These are phyloP conservation scores for Triticum monococcum DNA, from an alignment of 176 grass and related monocot species.

Conservation along the genomic window DNA sequence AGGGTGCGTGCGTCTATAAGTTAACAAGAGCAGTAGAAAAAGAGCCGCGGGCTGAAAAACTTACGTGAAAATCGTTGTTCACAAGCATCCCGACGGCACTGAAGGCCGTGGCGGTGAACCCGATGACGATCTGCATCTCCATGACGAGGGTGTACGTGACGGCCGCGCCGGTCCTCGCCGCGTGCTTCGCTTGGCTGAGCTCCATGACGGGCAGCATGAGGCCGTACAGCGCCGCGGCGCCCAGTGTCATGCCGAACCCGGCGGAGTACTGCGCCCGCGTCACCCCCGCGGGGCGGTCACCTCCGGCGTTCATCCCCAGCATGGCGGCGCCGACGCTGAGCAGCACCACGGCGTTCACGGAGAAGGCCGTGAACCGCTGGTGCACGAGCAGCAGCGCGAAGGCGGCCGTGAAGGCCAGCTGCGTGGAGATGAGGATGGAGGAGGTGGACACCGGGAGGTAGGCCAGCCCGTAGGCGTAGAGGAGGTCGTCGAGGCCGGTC, in stretches of 20 bases:
- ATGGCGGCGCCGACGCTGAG: constrained; percentile 59
- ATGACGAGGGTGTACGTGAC: constrained; percentile 66
- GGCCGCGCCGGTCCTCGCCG: constrained; percentile 9
- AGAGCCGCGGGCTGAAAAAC: not conserved
- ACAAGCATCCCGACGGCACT: constrained; percentile 62
- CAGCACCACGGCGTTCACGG: constrained; percentile 73
- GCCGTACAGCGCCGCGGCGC: constrained; percentile 57
- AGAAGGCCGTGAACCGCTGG: constrained; percentile 71
- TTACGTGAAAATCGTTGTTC: constrained; percentile 74
- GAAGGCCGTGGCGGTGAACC: constrained; percentile 56
- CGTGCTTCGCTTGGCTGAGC: constrained; percentile 62
- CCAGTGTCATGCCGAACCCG: constrained; percentile 71
- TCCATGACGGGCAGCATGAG: constrained; percentile 66
- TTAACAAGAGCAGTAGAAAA: not conserved
- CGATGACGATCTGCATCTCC: constrained; percentile 87
- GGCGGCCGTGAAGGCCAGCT: constrained; percentile 76
- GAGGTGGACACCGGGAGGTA: constrained; percentile 85
- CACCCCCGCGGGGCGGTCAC: constrained; percentile 58
- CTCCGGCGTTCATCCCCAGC: constrained; percentile 52
- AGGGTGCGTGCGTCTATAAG: not conserved
- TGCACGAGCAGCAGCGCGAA: constrained; percentile 72
- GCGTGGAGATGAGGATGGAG: constrained; percentile 73
- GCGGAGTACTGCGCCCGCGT: constrained; percentile 45
- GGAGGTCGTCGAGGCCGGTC: constrained; percentile 56
- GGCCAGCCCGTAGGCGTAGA: constrained; percentile 65